Conservation (phyloP, 305 asterid species). For the Ajuga reptans region DNA sequence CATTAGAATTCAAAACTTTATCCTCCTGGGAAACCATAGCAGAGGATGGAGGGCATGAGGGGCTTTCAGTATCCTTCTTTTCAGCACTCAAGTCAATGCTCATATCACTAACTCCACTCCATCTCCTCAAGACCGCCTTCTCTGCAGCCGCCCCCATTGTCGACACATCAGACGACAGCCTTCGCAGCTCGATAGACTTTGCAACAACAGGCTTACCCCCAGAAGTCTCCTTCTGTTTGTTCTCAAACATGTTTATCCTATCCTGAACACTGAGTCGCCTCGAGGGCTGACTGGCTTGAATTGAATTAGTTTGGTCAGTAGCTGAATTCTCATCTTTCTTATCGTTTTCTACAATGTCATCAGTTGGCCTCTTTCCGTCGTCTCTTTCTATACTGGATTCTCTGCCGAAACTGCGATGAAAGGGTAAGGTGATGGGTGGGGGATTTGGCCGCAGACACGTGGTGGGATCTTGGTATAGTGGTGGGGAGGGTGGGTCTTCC, state of each 20-base stretch:
- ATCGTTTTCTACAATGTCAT: slow-evolving; percentile 29
- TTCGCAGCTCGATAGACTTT: slow-evolving; percentile 60
- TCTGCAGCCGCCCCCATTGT: slow-evolving; percentile 43
- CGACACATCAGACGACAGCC: slow-evolving; percentile 63
- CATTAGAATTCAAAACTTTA: slow-evolving; percentile 26
- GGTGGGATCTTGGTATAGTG: background rate
- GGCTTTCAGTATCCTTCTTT: slow-evolving; percentile 59
- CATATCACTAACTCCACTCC: slow-evolving; percentile 95
- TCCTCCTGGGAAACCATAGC: slow-evolving; percentile 35
- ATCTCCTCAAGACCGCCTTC: slow-evolving; percentile 71
- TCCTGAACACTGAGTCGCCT: slow-evolving; percentile 93
- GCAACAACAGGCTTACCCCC: slow-evolving; percentile 56
- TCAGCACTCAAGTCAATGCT: slow-evolving; percentile 76
- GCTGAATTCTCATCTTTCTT: slow-evolving; percentile 37
- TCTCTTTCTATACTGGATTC: slow-evolving; percentile 50
- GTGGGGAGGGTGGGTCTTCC: slow-evolving; percentile 49
- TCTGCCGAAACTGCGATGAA: slow-evolving; percentile 27
- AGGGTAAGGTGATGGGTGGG: slow-evolving; percentile 29
- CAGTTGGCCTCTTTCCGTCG: slow-evolving; percentile 27
- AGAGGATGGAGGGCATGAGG: slow-evolving; percentile 46
- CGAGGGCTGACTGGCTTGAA: slow-evolving; percentile 41
- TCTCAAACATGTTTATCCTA: slow-evolving; percentile 76
- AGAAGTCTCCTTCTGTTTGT: slow-evolving; percentile 78
- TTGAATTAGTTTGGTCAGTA: slow-evolving; percentile 25
- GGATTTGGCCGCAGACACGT: slow-evolving; percentile 26